Conservation (phyloP, 2,329 filamentous ascomycete genomes). For the Colletotrichum endophyticum region DNA sequence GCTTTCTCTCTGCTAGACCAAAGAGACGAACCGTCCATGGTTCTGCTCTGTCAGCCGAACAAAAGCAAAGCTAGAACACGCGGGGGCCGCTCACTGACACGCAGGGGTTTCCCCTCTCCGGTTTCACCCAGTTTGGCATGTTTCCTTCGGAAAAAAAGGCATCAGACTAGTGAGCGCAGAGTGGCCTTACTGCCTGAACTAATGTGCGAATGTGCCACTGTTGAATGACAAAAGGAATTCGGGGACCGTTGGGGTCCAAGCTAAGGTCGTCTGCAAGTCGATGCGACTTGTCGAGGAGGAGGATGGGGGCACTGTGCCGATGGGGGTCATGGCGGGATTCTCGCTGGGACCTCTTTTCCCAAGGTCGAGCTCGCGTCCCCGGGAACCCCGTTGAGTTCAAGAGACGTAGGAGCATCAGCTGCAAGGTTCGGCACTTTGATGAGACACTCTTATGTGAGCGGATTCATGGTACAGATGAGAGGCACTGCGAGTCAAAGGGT, state of each 20-base stretch:
- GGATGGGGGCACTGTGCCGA: conserved; percentile 5
- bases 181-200: neutral
- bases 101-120: conserved; percentile 3
- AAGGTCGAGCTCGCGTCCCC: neutral
- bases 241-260: conserved; percentile 11
- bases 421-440: conserved; percentile 21
- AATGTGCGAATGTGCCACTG: neutral
- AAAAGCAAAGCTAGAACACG: neutral
- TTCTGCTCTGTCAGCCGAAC: neutral
- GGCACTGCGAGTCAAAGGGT: neutral
- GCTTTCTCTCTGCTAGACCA: neutral
- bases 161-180: neutral
- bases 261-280: neutral
- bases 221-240: neutral
- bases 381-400: neutral
- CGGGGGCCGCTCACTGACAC: neutral
- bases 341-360: neutral
- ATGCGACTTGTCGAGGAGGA: neutral
- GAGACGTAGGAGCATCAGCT: neutral
- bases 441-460: neutral
- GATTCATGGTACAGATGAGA: neutral
- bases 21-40: neutral
- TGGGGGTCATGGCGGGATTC: neutral
- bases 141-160: neutral
- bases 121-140: conserved; percentile 2